Evolutionary conservation across 768 basidiomycete genomes (phyloP).

Genomic region (Lactarius sanguifluus): DNA sequence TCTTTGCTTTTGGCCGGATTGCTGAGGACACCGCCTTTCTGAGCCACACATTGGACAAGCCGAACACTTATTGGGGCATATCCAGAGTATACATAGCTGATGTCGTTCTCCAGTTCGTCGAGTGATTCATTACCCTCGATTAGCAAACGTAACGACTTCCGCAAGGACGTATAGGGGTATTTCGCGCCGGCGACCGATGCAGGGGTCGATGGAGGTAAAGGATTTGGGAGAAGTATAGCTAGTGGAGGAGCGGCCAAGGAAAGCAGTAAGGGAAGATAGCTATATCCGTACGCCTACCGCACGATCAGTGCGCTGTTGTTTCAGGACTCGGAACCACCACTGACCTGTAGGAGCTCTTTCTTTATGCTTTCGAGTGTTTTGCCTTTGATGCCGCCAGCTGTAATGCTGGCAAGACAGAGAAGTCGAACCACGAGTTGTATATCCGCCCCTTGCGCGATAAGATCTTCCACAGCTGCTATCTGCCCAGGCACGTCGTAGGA

Average conservation of each 20-base stretch:
- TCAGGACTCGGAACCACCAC: constrained; percentile 18
- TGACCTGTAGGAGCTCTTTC: constrained; percentile 83
- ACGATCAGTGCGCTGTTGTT: constrained; percentile 31
- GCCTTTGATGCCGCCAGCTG: constrained; percentile 80
- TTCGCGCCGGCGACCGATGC: constrained; percentile 47
- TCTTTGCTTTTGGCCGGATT: constrained; percentile 67
- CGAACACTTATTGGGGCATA: constrained; percentile 93
- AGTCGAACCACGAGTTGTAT: constrained; percentile 76
- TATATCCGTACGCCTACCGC: constrained; percentile 71
- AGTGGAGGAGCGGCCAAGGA: constrained; percentile 67
- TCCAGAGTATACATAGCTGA: constrained; percentile 94
- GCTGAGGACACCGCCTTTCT: constrained; percentile 86
- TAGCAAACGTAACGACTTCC: constrained; percentile 86
- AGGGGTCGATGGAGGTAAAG: constrained; percentile 53
- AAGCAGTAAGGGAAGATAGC: constrained; percentile 65
- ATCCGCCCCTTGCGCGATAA: constrained; percentile 85
- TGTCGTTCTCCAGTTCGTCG: constrained; percentile 88
- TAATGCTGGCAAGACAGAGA: constrained; percentile 83
- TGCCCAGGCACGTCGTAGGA: constrained; percentile 84
- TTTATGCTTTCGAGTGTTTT: constrained; percentile 87
- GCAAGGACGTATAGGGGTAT: constrained; percentile 68
- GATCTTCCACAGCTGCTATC: constrained; percentile 82
- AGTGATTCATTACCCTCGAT: constrained; percentile 84
- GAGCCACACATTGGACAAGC: constrained; percentile 89
- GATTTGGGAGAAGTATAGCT: constrained; percentile 64